Evolutionary conservation across 2,329 filamentous ascomycete genomes (phyloP).

Genomic region (Diaporthe batatas): DNA sequence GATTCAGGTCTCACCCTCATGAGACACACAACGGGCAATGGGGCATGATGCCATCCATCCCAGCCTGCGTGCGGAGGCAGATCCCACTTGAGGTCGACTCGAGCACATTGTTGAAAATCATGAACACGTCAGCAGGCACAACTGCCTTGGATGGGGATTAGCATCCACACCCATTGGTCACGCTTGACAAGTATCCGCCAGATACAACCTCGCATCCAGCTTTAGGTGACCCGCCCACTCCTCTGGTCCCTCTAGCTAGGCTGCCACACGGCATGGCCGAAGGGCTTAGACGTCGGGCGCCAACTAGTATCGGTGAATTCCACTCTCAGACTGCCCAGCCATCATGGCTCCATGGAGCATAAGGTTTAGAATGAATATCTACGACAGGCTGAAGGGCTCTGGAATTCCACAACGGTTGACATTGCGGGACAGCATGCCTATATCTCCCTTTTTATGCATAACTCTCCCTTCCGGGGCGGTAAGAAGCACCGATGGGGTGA

Average conservation of each 20-base stretch:
- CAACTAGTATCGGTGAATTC: not conserved
- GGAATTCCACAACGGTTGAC: not conserved
- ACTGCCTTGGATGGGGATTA: not conserved
- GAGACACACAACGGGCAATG: not conserved
- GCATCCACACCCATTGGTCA: not conserved
- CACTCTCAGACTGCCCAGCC: not conserved
- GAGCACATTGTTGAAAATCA: not conserved
- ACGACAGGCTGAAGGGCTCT: not conserved
- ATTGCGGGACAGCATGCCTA: not conserved
- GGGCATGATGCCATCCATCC: not conserved
- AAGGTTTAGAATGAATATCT: not conserved
- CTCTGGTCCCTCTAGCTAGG: not conserved
- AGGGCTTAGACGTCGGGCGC: not conserved
- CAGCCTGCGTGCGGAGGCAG: not conserved
- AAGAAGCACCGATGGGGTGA: not conserved
- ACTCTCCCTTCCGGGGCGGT: not conserved
- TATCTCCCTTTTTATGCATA: not conserved
- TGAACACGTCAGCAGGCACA: slow-evolving; percentile 8
- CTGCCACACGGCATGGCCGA: slow-evolving; percentile 3
- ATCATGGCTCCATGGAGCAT: not conserved
- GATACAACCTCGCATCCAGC: not conserved
- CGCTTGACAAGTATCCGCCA: not conserved
- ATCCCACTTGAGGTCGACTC: slow-evolving; percentile 8
- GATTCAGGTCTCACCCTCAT: slow-evolving; percentile 5
- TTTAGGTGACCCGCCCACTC: slow-evolving; percentile 4